A percentile compares a stretch with the other conserved stretches of the same genome.
These are phyloP conservation scores for Viola pubescens DNA, from an alignment of 441 rosid genomes.

Conservation along the genomic window DNA sequence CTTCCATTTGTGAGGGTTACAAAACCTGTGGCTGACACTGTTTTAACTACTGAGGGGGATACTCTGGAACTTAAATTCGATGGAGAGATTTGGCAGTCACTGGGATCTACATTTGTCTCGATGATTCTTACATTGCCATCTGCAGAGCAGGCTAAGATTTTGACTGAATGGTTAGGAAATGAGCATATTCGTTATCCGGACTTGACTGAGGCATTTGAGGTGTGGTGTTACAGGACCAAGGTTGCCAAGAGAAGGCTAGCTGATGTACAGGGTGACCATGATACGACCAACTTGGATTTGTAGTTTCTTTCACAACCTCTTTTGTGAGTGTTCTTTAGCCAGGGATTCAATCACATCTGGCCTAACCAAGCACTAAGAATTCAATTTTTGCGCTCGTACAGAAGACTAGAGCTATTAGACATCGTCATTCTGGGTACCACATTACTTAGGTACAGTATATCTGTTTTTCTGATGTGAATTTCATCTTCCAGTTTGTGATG, in stretches of 20 bases:
- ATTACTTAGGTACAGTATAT: no score
- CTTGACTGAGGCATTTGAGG: constrained; percentile 81
- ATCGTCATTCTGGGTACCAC: background rate
- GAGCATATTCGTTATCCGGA: constrained; percentile 62
- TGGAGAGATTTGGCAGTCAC: constrained; percentile 73
- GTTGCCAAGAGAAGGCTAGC: constrained; percentile 70
- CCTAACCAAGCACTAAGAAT: constrained; percentile 6
- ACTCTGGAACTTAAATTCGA: constrained; percentile 39
- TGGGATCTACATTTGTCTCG: constrained; percentile 70
- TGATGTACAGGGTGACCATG: constrained; percentile 20
- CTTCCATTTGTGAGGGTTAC: constrained; percentile 72
- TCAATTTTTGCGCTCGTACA: background rate
- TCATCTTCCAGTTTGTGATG: no score
- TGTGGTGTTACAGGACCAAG: constrained; percentile 86
- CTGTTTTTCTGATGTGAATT: no score
- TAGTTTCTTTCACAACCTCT: no score
- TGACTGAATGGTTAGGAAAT: constrained; percentile 66
- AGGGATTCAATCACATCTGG: constrained; percentile 8
- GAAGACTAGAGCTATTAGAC: background rate
- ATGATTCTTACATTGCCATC: constrained; percentile 74
- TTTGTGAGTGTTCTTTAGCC: background rate
- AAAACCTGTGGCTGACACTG: constrained; percentile 57
- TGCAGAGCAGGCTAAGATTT: constrained; percentile 65
- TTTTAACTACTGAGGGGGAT: constrained; percentile 23
- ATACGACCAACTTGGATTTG: constrained; percentile 10